Percentiles rank a stretch among this genome's conserved stretches.
Conservation (phyloP, 2,329 filamentous ascomycete species). For the Aspergillus luchuensis region DNA sequence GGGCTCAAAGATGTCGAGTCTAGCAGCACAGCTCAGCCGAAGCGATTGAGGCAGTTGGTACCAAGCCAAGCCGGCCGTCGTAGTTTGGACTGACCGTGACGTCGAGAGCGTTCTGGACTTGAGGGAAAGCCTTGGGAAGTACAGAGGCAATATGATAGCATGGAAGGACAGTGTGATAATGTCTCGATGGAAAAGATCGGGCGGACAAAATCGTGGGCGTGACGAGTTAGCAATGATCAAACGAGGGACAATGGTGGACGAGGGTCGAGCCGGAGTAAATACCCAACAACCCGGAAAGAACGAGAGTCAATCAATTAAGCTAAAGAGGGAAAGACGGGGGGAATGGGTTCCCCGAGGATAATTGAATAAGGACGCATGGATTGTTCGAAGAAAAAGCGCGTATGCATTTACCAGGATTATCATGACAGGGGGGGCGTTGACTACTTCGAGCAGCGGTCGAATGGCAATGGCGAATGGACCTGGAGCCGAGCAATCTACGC, state of each 20-base stretch:
- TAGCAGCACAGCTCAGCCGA: neutral
- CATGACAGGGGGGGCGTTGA: conserved; percentile 15
- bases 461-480: conserved; percentile 7
- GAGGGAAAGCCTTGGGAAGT: neutral
- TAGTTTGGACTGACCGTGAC: neutral
- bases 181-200: conserved; percentile 8
- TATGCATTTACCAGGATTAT: conserved; percentile 18
- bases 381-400: conserved; percentile 16
- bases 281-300: conserved; percentile 11
- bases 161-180: conserved; percentile 3
- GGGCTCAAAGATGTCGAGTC: neutral
- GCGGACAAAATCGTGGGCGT: conserved; percentile 2
- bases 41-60: neutral
- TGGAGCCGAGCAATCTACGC: neutral
- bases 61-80: neutral
- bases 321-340: conserved; percentile 13
- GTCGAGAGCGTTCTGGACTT: neutral
- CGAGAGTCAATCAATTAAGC: conserved; percentile 18
- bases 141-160: neutral
- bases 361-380: conserved; percentile 21
- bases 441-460: conserved; percentile 10
- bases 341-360: conserved; percentile 12
- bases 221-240: conserved; percentile 8
- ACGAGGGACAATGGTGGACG: conserved; percentile 9
- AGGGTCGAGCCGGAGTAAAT: conserved; percentile 16